Base-by-base conservation (phyloP, 805 yeast species). In the Candida manassasensis region DNA sequence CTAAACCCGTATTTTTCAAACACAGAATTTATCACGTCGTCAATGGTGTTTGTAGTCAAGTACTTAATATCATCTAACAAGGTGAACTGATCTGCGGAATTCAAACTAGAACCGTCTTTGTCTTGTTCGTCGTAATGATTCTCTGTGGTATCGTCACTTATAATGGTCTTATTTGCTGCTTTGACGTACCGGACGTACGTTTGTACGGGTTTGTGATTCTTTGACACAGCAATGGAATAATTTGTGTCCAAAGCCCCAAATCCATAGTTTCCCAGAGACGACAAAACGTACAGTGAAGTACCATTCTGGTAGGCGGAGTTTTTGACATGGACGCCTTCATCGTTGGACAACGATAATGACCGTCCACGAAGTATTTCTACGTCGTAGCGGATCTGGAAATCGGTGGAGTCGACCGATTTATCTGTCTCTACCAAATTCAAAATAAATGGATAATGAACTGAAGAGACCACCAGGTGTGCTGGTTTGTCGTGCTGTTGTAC, bases 161-260 rank as follows among this genome's bases (percentile, higher is more conserved):
- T 37, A 18, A 65, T 47, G n/a, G 52, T 51, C 1, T 66, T 64
- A 38, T 63, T 58, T 1, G 41, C 51, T 12, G 67, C 61, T 22
- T 50, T 50, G 11, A 65, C 73, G 7, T 34, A 36, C 37, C 70
- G 59, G 35, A 52, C 52, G 29, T 61, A 60, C 18, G 26, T 27
- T 10, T 31, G 28, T 4, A 3, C 10, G n/a, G 25, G 31, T n/a
- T n/a, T 21, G 14, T 32, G 17, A 8, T 21, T 21, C 10, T 19
- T 14, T 9, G 16, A 24, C 12, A 29, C 35, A 17, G 13, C 17
- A 13, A 28, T 25, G 10, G 36, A 53, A 50, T 42, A 70, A 40
- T 40, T 55, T 35, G 60, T 68, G 47, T 46, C 57, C 49, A 58
- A 44, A 2, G 35, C 28, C 3, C 63, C 67, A 6, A 35, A 16